phyloP scores from a whole-genome alignment of 495 filamentous ascomycete genomes.

The Halenospora varia region DNA sequence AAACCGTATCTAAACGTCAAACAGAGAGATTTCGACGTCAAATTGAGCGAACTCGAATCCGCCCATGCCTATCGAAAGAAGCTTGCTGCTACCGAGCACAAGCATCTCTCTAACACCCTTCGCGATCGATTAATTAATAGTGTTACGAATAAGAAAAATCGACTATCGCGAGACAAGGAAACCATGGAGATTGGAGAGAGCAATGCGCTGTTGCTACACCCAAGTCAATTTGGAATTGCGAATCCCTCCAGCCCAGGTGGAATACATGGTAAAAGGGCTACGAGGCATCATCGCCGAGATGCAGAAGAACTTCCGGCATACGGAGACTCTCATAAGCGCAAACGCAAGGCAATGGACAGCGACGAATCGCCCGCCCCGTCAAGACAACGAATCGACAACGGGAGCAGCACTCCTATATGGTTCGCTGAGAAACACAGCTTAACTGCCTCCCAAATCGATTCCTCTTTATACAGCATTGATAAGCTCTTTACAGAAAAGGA shows the following conservation, averaged over 20 bases:
- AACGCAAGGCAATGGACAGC: conserved; percentile 68
- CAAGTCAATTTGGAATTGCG: conserved; percentile 84
- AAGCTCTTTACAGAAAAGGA: conserved; percentile 95
- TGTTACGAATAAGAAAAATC: conserved; percentile 68
- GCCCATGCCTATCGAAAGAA: conserved; percentile 59
- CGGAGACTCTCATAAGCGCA: conserved; percentile 69
- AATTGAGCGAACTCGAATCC: conserved; percentile 44
- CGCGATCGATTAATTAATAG: conserved; percentile 79
- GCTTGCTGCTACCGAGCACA: conserved; percentile 79
- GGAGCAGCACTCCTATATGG: conserved; percentile 52
- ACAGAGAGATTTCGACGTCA: conserved; percentile 53
- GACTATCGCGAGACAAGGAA: conserved; percentile 85
- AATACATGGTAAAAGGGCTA: conserved; percentile 75
- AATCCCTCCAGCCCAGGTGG: conserved; percentile 78
- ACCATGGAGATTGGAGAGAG: conserved; percentile 78
- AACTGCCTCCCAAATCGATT: conserved; percentile 46
- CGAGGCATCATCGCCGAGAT: conserved; percentile 73
- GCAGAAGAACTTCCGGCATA: conserved; percentile 69
- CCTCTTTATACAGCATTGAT: conserved; percentile 71
- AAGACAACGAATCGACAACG: conserved; percentile 40
- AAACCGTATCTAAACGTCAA: conserved; percentile 9
- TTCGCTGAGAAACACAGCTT: conserved; percentile 35
- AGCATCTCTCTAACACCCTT: conserved; percentile 68
- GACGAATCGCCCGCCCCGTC: conserved; percentile 68
- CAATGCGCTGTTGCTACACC: conserved; percentile 83